Conservation (phyloP, 371 early-diverging fungal genomes). For the Mortierella sp. region DNA sequence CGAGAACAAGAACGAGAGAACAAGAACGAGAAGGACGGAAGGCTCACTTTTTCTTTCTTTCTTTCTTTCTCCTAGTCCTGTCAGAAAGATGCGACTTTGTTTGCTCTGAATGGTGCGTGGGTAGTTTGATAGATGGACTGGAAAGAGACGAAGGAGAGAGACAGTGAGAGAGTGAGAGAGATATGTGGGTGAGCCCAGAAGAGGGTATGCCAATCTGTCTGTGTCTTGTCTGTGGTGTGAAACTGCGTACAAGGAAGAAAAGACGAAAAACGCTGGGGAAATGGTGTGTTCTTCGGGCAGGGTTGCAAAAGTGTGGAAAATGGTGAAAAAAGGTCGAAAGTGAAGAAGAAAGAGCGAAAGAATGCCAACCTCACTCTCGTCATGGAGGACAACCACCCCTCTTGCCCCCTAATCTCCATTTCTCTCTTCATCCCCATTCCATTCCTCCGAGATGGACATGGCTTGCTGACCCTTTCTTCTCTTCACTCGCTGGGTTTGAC, state of each 20-base stretch:
- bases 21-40: not conserved
- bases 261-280: not conserved
- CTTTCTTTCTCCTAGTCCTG: not conserved
- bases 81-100: not conserved
- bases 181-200: not conserved
- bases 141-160: not conserved
- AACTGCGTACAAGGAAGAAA: not conserved
- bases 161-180: not conserved
- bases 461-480: not conserved
- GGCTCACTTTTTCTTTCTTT: not conserved
- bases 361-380: not conserved
- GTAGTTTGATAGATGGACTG: not conserved
- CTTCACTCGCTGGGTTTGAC: not conserved
- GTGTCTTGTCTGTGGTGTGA: not conserved
- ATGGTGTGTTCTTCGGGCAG: not conserved
- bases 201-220: not conserved
- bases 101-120: not conserved
- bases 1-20: not conserved
- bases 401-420: not conserved
- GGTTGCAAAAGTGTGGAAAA: not conserved
- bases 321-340: not conserved
- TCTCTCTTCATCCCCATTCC: not conserved
- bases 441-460: slow-evolving; percentile 1
- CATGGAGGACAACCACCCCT: not conserved
- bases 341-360: not conserved